Conservation (phyloP, 2,329 filamentous ascomycete genomes). For the Aspergillus ruber region DNA sequence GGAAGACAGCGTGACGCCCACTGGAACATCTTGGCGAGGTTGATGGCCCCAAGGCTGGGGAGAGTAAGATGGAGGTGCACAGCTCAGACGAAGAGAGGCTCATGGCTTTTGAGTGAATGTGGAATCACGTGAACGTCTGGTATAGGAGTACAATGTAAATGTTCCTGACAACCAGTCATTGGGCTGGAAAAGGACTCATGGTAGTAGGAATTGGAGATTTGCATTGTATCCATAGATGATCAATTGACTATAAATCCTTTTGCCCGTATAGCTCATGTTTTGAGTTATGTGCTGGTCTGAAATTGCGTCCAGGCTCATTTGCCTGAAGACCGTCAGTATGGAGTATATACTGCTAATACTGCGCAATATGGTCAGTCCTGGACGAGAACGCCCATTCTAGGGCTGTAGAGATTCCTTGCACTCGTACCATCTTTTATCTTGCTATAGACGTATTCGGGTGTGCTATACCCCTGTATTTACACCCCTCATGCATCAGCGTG, state of each 20-base stretch:
- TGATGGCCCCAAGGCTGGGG: not conserved
- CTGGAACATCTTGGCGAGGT: slow-evolving; percentile 13
- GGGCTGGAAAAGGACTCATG: not conserved
- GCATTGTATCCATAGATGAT: not conserved
- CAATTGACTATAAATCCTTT: not conserved
- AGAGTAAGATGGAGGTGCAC: not conserved
- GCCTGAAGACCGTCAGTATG: too few species aligned
- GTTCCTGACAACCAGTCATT: not conserved
- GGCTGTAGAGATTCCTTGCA: not conserved
- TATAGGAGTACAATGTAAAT: not conserved
- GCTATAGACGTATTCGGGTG: too few species aligned
- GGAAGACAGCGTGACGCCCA: slow-evolving; percentile 26
- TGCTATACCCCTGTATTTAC: not conserved
- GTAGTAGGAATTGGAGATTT: not conserved
- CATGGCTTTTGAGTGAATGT: not conserved
- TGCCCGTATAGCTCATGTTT: too few species aligned
- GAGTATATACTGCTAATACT: too few species aligned
- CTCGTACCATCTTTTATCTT: not conserved
- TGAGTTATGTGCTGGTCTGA: too few species aligned
- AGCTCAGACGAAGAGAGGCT: not conserved
- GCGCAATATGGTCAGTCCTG: too few species aligned
- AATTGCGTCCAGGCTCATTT: too few species aligned
- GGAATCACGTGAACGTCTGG: not conserved
- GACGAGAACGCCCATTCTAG: too few species aligned
- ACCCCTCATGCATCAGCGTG: too few species aligned